Evolutionary conservation across 768 basidiomycete species (phyloP), one percentile per base, ranked within the genome.

Genomic region (Rhodotorula diobovata): DNA sequence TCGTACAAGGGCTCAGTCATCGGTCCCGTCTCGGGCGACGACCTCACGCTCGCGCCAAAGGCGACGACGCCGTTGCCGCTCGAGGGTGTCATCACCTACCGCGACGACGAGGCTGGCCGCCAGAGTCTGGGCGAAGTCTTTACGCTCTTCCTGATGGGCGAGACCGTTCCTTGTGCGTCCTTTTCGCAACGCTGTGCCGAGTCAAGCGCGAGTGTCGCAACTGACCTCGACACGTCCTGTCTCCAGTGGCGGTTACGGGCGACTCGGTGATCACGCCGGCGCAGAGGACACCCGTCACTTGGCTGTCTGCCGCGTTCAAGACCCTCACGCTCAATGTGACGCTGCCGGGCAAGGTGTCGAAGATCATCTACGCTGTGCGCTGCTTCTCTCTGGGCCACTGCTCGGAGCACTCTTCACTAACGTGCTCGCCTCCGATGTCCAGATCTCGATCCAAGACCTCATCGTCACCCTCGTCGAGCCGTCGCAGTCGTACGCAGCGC

Each of bases 251-350:
- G 7, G 62, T 67, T 18, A 67, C 66, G 2, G 88, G 89, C 46
- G 82, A 85, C 46, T 85, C 85, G 21, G 87, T 89, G 14, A 84
- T 86, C 63, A 87, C 88, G 18, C 78, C 81, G 18, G 86, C 86
- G 35, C 72, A 74, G 34, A 8, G n/a, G 0, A n/a, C 45, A 10
- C 68, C 68, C 0, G 86, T 89, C 25, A 78, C 79, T 2, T 89
- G 88, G 89, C 79, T 90, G 43, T 88, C 85, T 64, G 83, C 84
- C 28, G 88, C 89, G 9, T 89, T 90, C 81, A 83, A 87, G 80
- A 56, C 86, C 5, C 80, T 90, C 43, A 83, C 84, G 9, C 83
- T 90, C 23, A 74, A 84, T 18, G 88, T 89, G 35, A 83, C 81
- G 41, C 82, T 90, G 18, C 86, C 87, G n/a, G 89, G 88, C n/a